Evolutionary conservation across 257 asterid species (phyloP).

Genomic region (Paulownia fortunei): DNA sequence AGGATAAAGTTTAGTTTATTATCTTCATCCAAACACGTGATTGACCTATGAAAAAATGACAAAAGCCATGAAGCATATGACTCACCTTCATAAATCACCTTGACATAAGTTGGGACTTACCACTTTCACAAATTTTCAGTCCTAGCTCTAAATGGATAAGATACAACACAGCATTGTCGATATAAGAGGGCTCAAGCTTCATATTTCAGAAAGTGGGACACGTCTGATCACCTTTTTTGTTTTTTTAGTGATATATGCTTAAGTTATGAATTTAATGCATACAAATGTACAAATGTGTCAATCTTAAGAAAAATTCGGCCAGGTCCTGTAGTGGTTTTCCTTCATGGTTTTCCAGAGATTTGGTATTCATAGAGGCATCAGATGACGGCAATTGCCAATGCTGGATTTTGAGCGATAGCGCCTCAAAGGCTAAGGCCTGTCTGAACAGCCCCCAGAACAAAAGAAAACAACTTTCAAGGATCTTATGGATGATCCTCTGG

Average conservation of each 20-base stretch:
- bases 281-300: neutral
- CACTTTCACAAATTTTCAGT: neutral
- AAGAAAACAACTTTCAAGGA: conserved; percentile 35
- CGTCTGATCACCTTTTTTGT: neutral
- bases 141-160: conserved; percentile 26
- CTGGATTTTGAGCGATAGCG: conserved; percentile 46
- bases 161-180: conserved; percentile 27
- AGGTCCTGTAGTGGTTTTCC: conserved; percentile 44
- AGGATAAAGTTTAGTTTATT: too few relatives aligned
- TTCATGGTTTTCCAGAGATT: conserved; percentile 51
- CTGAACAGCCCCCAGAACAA: conserved; percentile 34
- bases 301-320: neutral
- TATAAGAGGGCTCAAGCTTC: conserved; percentile 38
- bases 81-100: conserved; percentile 13
- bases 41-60: too few relatives aligned
- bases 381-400: conserved; percentile 38
- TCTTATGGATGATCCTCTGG: conserved; percentile 39
- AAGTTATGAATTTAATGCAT: neutral
- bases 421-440: conserved; percentile 49
- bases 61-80: too few relatives aligned
- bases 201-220: conserved; percentile 36
- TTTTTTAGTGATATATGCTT: neutral
- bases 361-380: conserved; percentile 54
- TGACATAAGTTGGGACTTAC: neutral
- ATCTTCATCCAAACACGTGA: too few relatives aligned